These are phyloP conservation scores for Papiliotrema nemorosa DNA, from an alignment of 1,284 basidiomycete genomes.

Conservation along the genomic window DNA sequence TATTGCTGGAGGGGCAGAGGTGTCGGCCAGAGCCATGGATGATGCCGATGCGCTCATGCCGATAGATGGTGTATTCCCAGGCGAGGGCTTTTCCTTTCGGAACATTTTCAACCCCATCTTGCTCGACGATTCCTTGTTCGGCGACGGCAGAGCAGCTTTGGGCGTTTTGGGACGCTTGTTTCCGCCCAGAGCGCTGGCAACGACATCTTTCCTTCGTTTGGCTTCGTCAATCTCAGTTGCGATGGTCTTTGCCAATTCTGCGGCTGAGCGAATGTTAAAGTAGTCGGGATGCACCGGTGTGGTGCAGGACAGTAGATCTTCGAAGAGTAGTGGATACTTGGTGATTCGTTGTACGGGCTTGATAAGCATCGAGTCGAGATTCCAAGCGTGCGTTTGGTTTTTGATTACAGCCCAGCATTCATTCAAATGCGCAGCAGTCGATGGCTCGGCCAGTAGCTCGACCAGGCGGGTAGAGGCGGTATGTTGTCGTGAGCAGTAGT, in stretches of 20 bases:
- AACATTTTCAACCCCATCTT: constrained; percentile 34
- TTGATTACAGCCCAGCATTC: constrained; percentile 67
- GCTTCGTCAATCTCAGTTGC: constrained; percentile 84
- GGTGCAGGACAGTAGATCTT: constrained; percentile 74
- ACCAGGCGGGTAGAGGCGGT: constrained; percentile 67
- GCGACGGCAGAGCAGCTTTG: constrained; percentile 5
- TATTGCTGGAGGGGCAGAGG: constrained; percentile 14
- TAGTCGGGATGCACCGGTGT: constrained; percentile 72
- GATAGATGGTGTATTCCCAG: background rate
- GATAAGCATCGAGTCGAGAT: constrained; percentile 81
- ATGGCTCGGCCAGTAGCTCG: constrained; percentile 40
- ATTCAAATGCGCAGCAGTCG: constrained; percentile 59
- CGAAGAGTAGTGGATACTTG: constrained; percentile 84
- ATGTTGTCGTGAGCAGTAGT: constrained; percentile 83
- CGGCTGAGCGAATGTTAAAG: constrained; percentile 62
- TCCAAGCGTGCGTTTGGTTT: constrained; percentile 83
- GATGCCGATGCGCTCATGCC: constrained; percentile 1
- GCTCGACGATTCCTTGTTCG: background rate
- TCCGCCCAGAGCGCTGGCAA: constrained; percentile 53
- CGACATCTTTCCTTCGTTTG: constrained; percentile 76
- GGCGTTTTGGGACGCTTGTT: constrained; percentile 19
- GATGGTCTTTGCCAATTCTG: constrained; percentile 66
- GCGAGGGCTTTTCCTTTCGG: constrained; percentile 35
- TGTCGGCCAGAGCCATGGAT: constrained; percentile 4
- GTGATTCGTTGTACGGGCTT: constrained; percentile 85